Evolutionary conservation across 257 asterid genomes (phyloP), one percentile per base, ranked within the genome.

Genomic region (Datura wrightii): DNA sequence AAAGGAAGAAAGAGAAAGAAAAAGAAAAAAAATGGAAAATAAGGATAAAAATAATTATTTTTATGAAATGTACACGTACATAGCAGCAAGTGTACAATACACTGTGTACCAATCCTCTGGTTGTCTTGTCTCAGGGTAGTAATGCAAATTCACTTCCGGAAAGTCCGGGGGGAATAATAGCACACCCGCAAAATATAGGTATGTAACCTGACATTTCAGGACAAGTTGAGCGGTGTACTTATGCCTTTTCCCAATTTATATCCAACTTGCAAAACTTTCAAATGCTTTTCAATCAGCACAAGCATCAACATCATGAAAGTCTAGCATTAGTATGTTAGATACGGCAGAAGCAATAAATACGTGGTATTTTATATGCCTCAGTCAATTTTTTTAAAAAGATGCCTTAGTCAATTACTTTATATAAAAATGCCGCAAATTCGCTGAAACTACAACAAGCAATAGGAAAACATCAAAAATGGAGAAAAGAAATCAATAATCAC

Each of bases 221-320:
- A 58, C 34, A 58, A n/a, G 65, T 58, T 58, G 5, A 3, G 5
- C 4, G 1, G 6, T 14, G 4, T 8, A 19, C 14, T 59, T 19
- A 5, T 59, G 5, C 36, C 37, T 19, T 59, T 19, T 59, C 67
- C 60, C 67, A 59, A 59, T n/a, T n/a, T 59, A 59, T 59, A 59
- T 59, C 19, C 67, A 19, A 59, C 36, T 59, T 59, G 67, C 37
- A 59, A 59, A 19, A 59, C 67, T 59, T 19, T 59, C 67, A 67
- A 66, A 41, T 15, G 53, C 78, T 37, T 67, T 37, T 69, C 52
- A 69, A 69, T 69, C 52, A 69, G 78, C 52, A 69, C 53, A 39
- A 41, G 34, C 53, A 69, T 58, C 36, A 58, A 58, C 65, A 7
- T 19, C 18, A 58, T 69, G 79, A 69, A 31, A 69, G 79, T 69